Percentiles rank a stretch among this genome's conserved stretches.
Evolutionary conservation across 305 asterid genomes (phyloP).

Genomic region (Ilex paraguariensis): DNA sequence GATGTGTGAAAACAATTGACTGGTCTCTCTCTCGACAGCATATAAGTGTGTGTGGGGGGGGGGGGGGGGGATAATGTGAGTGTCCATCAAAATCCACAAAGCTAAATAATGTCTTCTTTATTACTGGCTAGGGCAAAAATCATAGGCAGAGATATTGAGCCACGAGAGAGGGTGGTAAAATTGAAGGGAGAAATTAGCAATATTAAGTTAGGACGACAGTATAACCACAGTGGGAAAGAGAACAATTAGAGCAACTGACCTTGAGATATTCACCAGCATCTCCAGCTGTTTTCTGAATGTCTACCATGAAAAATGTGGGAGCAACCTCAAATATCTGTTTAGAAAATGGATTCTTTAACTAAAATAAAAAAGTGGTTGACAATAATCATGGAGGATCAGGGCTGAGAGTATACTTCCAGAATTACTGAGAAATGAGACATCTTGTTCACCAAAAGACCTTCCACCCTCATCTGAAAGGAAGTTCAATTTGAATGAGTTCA

Average conservation of each 20-base stretch:
- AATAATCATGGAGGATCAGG: conserved; percentile 2
- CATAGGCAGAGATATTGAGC: too few species aligned
- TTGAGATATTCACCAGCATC: conserved; percentile 78
- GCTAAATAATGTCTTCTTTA: too few species aligned
- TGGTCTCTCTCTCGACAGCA: too few species aligned
- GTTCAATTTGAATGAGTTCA: conserved; percentile 10
- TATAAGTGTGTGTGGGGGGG: too few species aligned
- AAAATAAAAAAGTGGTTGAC: conserved; percentile 2
- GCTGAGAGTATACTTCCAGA: conserved; percentile 58
- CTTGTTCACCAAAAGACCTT: conserved; percentile 75
- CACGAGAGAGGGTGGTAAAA: too few species aligned
- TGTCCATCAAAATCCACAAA: too few species aligned
- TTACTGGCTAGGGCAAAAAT: too few species aligned
- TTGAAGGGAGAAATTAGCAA: too few species aligned
- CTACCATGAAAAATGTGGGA: conserved; percentile 92
- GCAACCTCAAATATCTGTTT: conserved; percentile 78
- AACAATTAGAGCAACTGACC: conserved; percentile 27
- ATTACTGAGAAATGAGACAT: conserved; percentile 82
- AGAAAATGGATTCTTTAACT: conserved; percentile 7
- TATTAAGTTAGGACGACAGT: too few species aligned
- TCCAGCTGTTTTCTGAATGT: conserved; percentile 87
- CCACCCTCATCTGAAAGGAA: too few species aligned
- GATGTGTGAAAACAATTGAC: too few species aligned
- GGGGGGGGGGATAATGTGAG: too few species aligned
- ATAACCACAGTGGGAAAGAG: neutral